Base-by-base conservation (phyloP, 345 rosid species). In the Hypericum androsaemum region DNA sequence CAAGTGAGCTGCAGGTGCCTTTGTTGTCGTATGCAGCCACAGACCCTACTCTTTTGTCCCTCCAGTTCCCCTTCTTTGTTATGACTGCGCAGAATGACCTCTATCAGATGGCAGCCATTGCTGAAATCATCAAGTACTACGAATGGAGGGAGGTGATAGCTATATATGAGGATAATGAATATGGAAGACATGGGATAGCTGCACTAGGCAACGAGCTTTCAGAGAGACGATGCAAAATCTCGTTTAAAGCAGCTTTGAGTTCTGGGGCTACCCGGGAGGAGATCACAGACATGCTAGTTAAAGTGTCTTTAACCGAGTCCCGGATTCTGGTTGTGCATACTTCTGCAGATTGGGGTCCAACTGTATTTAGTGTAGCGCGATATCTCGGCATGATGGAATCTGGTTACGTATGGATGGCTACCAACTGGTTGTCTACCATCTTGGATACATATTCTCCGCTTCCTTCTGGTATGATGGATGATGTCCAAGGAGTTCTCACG, bases 341-440 rank as follows among this genome's bases (percentile, higher is more conserved):
- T 12, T 40, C 46, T 35, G 13, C 46, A 6, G 38, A 48, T 8
- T 8, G 22, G 11, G 54, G 47, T 5, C 37, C 39, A 6, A 10
- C 16, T 5, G 41, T 62, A 5, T 54, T 62, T 14, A 7, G 9
- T 2, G 49, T 47, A 16, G 66, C 66, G 0, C 39, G 14, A 15
- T 0, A 32, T 10, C 43, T 47, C 4, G 61, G 41, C 9, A 56
- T 63, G 67, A 50, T 43, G 48, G 39, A 5, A 0, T 8, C 16
- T 3, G 50, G 49, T 5, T 63, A 55, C 6, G 67, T 63, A 8
- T 63, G 67, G 67, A 51, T 63, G 0, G 67, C 48, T 12, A 55
- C 67, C 0, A 32, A 56, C 22, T 63, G 57, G 61, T 40, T 63
- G 5, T 41, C 61, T 37, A 36, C 39, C 7, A 46, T 51, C 11